These are phyloP conservation scores for Musa beccarii DNA, from an alignment of 176 grass and related monocot species.

Conservation along the genomic window DNA sequence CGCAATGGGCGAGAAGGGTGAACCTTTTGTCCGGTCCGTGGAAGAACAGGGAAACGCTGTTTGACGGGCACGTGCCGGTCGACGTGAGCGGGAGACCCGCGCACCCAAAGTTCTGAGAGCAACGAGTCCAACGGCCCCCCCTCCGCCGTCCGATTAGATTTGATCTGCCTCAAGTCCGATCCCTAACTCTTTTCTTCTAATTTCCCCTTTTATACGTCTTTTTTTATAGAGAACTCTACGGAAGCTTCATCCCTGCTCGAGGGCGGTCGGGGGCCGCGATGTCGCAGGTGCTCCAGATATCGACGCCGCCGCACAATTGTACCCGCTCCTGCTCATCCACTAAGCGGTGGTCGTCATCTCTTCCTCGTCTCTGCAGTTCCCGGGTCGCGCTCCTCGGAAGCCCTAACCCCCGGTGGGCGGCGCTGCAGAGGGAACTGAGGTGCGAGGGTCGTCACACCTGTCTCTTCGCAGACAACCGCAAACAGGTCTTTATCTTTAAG, in stretches of 20 bases:
- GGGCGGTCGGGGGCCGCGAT: background rate
- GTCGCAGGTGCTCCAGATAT: background rate
- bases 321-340: background rate
- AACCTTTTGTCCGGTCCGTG: too few relatives aligned
- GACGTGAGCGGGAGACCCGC: too few relatives aligned
- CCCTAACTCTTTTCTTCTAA: too few relatives aligned
- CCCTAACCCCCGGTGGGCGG: conserved; percentile 10
- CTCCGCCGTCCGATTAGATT: too few relatives aligned
- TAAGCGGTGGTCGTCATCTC: background rate
- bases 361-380: background rate
- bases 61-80: too few relatives aligned
- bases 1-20: too few relatives aligned
- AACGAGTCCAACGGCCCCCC: too few relatives aligned
- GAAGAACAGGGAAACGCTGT: too few relatives aligned
- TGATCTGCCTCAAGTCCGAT: too few relatives aligned
- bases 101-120: too few relatives aligned
- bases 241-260: background rate
- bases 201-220: too few relatives aligned
- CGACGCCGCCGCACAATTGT: background rate
- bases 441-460: conserved; percentile 14
- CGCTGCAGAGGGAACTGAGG: conserved; percentile 10
- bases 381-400: conserved; percentile 7
- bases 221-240: too few relatives aligned
- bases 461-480: conserved; percentile 15
- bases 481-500: conserved; percentile 1